Percentiles rank a stretch among this genome's conserved stretches.
phyloP scores from a whole-genome alignment of 176 grass and related monocot species.

The Aegilops speltoides region DNA sequence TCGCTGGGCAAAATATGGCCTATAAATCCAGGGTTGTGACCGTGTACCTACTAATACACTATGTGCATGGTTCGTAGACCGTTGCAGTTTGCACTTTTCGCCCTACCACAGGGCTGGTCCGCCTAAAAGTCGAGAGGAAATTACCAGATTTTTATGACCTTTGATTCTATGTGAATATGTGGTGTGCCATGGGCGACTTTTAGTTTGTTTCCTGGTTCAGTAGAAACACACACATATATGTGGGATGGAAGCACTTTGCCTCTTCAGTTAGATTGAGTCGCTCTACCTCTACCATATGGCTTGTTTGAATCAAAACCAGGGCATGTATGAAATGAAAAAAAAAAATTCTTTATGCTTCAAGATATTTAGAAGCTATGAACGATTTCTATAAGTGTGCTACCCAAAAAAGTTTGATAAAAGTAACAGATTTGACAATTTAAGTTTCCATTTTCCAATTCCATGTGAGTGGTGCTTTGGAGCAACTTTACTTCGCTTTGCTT shows the following conservation, averaged over 20 bases:
- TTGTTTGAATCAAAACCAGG: conserved; percentile 4
- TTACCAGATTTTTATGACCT: neutral
- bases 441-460: neutral
- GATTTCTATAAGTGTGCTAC: neutral
- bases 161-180: neutral
- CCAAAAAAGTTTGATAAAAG: neutral
- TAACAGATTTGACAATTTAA: neutral
- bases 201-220: neutral
- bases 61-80: neutral
- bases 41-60: neutral
- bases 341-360: neutral
- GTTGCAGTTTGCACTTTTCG: neutral
- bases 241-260: neutral
- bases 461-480: neutral
- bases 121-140: neutral
- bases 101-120: neutral
- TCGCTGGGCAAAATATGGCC: neutral
- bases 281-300: neutral
- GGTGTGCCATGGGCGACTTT: neutral
- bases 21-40: neutral
- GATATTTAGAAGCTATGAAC: neutral
- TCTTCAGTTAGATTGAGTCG: conserved; percentile 5
- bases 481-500: neutral
- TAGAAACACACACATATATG: neutral
- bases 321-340: neutral